These are phyloP conservation scores for Aurinia saxatilis DNA, from an alignment of 345 rosid genomes.

Conservation along the genomic window DNA sequence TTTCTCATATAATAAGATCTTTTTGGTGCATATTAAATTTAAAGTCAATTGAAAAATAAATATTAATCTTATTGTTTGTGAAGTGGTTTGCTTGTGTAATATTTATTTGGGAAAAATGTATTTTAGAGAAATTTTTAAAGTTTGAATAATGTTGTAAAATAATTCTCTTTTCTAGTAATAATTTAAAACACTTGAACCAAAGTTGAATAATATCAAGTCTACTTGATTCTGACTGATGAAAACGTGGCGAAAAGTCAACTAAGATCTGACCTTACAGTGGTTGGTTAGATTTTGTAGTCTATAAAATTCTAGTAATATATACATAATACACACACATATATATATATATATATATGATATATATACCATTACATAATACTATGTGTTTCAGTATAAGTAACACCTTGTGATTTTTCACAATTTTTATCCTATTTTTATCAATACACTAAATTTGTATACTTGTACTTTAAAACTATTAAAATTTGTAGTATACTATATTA, in stretches of 20 bases:
- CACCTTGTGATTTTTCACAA: too few species aligned
- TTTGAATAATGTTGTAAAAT: background rate
- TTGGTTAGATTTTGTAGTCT: constrained; percentile 36
- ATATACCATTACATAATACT: background rate
- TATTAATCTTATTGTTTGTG: background rate
- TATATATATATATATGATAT: background rate
- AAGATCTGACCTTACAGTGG: constrained; percentile 10
- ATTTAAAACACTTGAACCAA: constrained; percentile 2
- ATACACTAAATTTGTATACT: too few species aligned
- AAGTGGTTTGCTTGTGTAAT: background rate
- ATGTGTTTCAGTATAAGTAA: too few species aligned
- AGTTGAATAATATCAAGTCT: constrained; percentile 20
- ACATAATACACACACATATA: background rate
- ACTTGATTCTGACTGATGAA: constrained; percentile 21
- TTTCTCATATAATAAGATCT: too few species aligned
- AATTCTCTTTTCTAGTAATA: background rate
- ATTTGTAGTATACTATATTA: too few species aligned
- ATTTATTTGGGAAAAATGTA: background rate
- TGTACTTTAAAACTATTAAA: too few species aligned
- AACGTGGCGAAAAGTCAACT: constrained; percentile 21
- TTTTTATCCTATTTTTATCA: too few species aligned
- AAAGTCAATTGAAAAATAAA: too few species aligned
- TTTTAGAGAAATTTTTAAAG: background rate
- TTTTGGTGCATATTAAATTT: too few species aligned
- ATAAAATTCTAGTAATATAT: background rate